A percentile compares a stretch with the other conserved stretches of the same genome.
Evolutionary conservation across 768 basidiomycete species (phyloP).

Genomic region (Leucosporidium scottii): DNA sequence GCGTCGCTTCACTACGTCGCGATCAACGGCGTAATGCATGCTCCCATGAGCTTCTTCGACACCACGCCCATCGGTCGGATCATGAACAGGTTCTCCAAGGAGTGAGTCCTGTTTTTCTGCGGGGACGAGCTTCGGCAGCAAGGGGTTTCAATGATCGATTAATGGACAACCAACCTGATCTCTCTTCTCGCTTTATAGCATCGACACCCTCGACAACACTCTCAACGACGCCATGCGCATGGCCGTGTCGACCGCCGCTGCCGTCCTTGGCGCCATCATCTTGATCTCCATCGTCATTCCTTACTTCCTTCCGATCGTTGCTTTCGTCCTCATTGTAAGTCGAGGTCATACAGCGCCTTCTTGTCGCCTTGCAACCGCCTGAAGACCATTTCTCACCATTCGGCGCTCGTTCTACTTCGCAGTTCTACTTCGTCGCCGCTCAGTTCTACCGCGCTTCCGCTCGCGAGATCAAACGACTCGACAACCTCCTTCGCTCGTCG

Average conservation of each 20-base stretch:
- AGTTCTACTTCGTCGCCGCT: conserved; percentile 62
- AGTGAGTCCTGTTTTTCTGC: background rate
- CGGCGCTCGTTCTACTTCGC: background rate
- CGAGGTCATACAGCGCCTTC: too few species aligned
- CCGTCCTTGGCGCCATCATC: conserved; percentile 29
- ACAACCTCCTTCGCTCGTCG: conserved; percentile 75
- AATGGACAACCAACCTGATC: too few species aligned
- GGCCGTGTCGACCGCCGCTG: conserved; percentile 57
- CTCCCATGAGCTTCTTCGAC: conserved; percentile 86
- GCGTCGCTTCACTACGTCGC: conserved; percentile 59
- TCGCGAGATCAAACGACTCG: conserved; percentile 74
- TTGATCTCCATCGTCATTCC: conserved; percentile 29
- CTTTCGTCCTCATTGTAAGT: conserved; percentile 41
- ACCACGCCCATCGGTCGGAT: conserved; percentile 45
- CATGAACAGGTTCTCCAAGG: conserved; percentile 32
- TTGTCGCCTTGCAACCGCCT: too few species aligned
- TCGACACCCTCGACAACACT: conserved; percentile 71
- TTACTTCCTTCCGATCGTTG: conserved; percentile 43
- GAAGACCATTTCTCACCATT: too few species aligned
- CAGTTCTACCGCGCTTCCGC: conserved; percentile 79
- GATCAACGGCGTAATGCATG: conserved; percentile 64
- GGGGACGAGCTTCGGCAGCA: background rate
- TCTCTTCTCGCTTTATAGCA: conserved; percentile 46
- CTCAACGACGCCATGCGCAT: conserved; percentile 63
- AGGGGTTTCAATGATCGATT: too few species aligned